phyloP scores from a whole-genome alignment of 106 monocot genomes.

The Allium cepa region DNA sequence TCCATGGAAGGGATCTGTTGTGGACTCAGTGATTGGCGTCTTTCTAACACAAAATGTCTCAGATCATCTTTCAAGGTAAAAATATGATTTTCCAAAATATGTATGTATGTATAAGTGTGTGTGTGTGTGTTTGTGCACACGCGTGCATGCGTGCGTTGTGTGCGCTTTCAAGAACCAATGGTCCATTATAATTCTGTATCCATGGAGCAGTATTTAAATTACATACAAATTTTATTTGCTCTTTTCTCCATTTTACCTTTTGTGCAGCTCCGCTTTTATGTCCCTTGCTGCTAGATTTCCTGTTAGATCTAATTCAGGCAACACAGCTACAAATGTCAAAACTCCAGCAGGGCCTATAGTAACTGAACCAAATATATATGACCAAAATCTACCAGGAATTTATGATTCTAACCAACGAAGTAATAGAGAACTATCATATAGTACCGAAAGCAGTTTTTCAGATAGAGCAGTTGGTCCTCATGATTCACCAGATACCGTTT shows the following conservation, averaged over 20 bases:
- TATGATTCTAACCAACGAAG: slow-evolving; percentile 17
- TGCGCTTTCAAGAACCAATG: no score
- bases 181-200: no score
- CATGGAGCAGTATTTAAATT: no score
- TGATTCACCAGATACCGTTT: slow-evolving; percentile 23
- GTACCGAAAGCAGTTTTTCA: slow-evolving; percentile 1
- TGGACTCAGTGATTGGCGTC: slow-evolving; percentile 73
- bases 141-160: no score
- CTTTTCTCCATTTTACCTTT: slow-evolving; percentile 11
- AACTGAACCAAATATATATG: slow-evolving; percentile 16
- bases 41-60: slow-evolving; percentile 84
- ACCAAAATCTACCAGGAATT: slow-evolving; percentile 13
- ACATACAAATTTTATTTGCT: no score
- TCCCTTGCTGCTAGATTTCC: slow-evolving; percentile 77
- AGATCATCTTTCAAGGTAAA: slow-evolving; percentile 77
- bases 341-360: slow-evolving; percentile 9
- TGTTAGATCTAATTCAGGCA: slow-evolving; percentile 6
- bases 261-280: slow-evolving; percentile 93
- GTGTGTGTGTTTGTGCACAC: no score
- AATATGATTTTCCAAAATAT: neutral
- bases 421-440: slow-evolving; percentile 11
- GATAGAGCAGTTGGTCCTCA: slow-evolving; percentile 6
- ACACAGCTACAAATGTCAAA: slow-evolving; percentile 8
- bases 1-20: slow-evolving; percentile 73
- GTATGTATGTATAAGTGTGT: no score